A percentile compares a stretch with the other conserved stretches of the same genome.
phyloP scores from a whole-genome alignment of 805 yeast genomes.

The Candida quercuum region DNA sequence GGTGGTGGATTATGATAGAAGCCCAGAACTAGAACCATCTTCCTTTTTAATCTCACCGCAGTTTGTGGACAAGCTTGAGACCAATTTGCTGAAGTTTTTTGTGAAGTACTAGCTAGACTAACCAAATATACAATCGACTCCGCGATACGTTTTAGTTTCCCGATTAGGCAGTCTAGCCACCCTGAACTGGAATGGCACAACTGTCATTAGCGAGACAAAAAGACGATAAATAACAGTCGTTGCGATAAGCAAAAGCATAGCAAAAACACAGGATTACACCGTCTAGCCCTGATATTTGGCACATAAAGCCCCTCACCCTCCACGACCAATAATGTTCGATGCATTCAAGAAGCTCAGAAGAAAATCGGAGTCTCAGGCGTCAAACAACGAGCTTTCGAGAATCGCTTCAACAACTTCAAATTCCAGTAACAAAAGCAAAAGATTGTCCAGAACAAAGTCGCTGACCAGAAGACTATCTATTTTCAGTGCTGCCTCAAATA shows the following conservation, averaged over 20 bases:
- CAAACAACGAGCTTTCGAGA: conserved; percentile 1
- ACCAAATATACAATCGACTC: background rate
- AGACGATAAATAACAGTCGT: too few species aligned
- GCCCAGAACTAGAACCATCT: background rate
- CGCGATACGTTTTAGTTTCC: background rate
- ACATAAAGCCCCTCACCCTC: background rate
- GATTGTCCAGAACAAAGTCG: conserved; percentile 9
- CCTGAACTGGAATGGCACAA: background rate
- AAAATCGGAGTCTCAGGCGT: conserved; percentile 5
- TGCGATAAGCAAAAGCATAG: background rate
- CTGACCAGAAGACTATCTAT: conserved; percentile 14
- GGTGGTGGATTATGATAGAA: background rate
- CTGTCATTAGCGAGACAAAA: background rate
- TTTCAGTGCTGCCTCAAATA: conserved; percentile 7
- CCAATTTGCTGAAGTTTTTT: background rate
- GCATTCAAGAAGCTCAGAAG: conserved; percentile 7
- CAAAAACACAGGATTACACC: too few species aligned
- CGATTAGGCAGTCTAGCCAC: conserved; percentile 6
- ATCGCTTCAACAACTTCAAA: background rate
- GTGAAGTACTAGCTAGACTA: background rate
- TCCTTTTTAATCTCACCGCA: background rate
- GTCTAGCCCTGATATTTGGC: too few species aligned
- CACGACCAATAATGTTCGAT: background rate
- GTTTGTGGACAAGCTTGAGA: too few species aligned
- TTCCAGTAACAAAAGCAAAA: background rate